Percentiles rank a stretch among this genome's conserved stretches.
These are phyloP conservation scores for Lactarius evosmus DNA, from an alignment of 768 basidiomycete genomes.

Conservation along the genomic window DNA sequence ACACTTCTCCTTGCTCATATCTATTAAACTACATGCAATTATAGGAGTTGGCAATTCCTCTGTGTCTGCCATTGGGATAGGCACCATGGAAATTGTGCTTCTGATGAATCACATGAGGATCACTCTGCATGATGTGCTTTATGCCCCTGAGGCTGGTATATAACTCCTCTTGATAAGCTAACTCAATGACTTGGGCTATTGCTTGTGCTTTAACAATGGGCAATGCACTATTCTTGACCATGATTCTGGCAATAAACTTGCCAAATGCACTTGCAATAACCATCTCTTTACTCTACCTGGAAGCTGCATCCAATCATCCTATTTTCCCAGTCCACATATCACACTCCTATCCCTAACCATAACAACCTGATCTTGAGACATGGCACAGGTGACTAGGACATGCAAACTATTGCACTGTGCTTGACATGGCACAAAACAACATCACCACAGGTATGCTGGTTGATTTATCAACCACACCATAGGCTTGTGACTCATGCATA, in stretches of 20 bases:
- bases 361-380: neutral
- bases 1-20: constrained; percentile 31
- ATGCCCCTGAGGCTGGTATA: constrained; percentile 26
- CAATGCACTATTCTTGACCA: neutral
- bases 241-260: neutral
- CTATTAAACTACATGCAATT: constrained; percentile 30
- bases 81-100: constrained; percentile 30
- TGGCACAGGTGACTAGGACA: constrained; percentile 1
- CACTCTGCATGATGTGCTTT: constrained; percentile 22
- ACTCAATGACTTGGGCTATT: neutral
- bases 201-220: too few species aligned
- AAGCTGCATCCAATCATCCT: too few species aligned
- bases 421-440: neutral
- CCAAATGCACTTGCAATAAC: neutral
- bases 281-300: neutral
- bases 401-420: neutral
- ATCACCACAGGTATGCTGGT: constrained; percentile 3
- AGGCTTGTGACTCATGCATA: constrained; percentile 1
- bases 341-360: neutral
- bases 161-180: constrained; percentile 23
- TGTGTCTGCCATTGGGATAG: constrained; percentile 32
- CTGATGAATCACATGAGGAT: neutral
- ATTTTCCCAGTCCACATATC: too few species aligned
- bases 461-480: constrained; percentile 1
- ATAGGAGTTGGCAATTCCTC: constrained; percentile 34